Base-by-base conservation (phyloP, 805 yeast species). In the Candida stauntonica region DNA sequence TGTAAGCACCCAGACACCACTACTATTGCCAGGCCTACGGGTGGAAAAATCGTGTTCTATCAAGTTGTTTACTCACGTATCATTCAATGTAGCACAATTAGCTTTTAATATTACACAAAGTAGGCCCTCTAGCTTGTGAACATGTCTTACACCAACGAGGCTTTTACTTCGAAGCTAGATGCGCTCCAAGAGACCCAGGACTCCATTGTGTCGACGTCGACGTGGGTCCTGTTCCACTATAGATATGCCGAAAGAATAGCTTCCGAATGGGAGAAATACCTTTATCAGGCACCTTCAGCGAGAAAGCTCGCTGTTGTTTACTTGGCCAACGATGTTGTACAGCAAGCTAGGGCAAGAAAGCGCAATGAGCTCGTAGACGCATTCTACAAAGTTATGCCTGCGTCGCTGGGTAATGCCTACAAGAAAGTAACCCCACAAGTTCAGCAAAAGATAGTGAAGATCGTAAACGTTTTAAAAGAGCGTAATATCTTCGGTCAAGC, bases 281-380 rank as follows among this genome's bases (percentile, higher is more conserved):
- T 73, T 1, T 26, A 18, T 23, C 47, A 50, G 6, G 59, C 62
- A 5, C 62, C 67, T 14, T 47, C 53, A n/a, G 60, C 61, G 35
- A 68, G 72, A 50, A 72, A 70, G 42, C 66, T 81, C 36, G 69
- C 81, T 2, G 60, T 82, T 39, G 67, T 86, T 17, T 86, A 86
- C 52, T 64, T 86, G 12, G 81, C 83, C 36, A 86, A 86, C 57
- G 96, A 86, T 48, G 79, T 86, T 17, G 81, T 86, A 1, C 96
- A 86, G 59, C 83, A 83, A 55, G 77, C 88, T 3, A 69, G 79
- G 42, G 78, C 81, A 24, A 76, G 78, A 50, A 68, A 73, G 42
- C 77, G 73, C 51, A 62, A 63, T 4, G 85, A 77, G 33, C 80
- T 81, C 47, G 59, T 81, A 3, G 62, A 60, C 7, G 79, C 77